Conservation (phyloP, 148 eudicot genomes). For the Suaeda aralocaspica region DNA sequence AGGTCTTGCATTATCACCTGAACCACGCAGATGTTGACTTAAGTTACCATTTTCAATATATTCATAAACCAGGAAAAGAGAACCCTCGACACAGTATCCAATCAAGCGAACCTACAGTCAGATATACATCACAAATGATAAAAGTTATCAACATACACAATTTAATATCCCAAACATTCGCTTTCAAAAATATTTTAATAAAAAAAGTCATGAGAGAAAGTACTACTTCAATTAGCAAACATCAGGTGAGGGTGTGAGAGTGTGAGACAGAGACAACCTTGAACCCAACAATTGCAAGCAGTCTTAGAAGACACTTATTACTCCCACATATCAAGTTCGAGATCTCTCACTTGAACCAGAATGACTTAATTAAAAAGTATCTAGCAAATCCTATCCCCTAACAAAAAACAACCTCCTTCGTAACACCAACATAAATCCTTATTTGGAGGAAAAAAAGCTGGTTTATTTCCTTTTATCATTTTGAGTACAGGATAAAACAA, state of each 20-base stretch:
- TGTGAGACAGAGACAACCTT: too few species aligned
- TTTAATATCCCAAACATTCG: background rate
- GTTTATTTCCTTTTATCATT: background rate
- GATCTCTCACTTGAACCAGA: background rate
- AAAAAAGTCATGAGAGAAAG: background rate
- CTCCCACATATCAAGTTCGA: background rate
- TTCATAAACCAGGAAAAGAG: slow-evolving; percentile 82
- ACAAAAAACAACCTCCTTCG: background rate
- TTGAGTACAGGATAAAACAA: background rate
- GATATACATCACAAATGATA: background rate
- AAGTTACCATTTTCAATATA: slow-evolving; percentile 79
- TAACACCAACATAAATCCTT: background rate
- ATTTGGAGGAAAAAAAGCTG: background rate
- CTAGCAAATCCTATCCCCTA: background rate
- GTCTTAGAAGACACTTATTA: too few species aligned
- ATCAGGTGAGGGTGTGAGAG: too few species aligned
- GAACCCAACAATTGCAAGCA: too few species aligned
- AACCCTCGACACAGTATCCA: slow-evolving; percentile 77
- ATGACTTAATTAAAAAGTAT: background rate
- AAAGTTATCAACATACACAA: background rate
- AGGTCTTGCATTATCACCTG: slow-evolving; percentile 38
- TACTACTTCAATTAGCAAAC: too few species aligned
- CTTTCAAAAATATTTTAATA: background rate
- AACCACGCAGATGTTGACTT: slow-evolving; percentile 66
- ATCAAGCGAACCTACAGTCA: slow-evolving; percentile 73